A percentile compares a stretch with the other conserved stretches of the same genome.
These are phyloP conservation scores for Phyllosticta citrichinensis DNA, from an alignment of 2,329 filamentous ascomycete species.

Conservation along the genomic window DNA sequence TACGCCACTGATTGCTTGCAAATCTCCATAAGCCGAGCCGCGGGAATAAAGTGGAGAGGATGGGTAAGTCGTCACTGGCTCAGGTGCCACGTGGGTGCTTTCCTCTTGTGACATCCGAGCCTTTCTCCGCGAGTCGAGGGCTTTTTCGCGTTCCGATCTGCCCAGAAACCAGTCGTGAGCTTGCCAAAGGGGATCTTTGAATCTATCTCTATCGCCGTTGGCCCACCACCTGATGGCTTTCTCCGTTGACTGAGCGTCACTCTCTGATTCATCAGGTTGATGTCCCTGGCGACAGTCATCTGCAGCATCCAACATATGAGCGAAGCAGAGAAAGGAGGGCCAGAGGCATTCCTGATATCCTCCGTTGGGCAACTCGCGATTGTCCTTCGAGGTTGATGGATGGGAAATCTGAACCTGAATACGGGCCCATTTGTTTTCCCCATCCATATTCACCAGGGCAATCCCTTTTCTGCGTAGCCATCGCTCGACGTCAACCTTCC, in stretches of 20 bases:
- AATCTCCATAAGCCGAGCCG: slow-evolving; percentile 24
- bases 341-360: slow-evolving; percentile 21
- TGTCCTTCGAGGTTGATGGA: background rate
- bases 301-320: background rate
- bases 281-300: background rate
- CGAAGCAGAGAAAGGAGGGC: slow-evolving; percentile 25
- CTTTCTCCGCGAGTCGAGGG: slow-evolving; percentile 27
- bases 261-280: background rate
- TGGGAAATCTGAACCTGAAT: slow-evolving; percentile 6
- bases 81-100: slow-evolving; percentile 34
- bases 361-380: background rate
- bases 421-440: slow-evolving; percentile 10
- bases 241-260: background rate
- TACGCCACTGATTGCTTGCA: slow-evolving; percentile 27
- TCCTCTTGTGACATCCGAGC: slow-evolving; percentile 39
- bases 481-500: slow-evolving; percentile 23
- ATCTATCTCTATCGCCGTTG: slow-evolving; percentile 16
- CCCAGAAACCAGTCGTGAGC: slow-evolving; percentile 28
- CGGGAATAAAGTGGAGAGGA: slow-evolving; percentile 30
- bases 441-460: slow-evolving; percentile 17
- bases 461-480: slow-evolving; percentile 29
- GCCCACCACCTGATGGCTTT: slow-evolving; percentile 1
- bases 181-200: slow-evolving; percentile 24
- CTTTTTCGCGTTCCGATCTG: slow-evolving; percentile 25
- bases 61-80: slow-evolving; percentile 19